A percentile compares a stretch with the other conserved stretches of the same genome.
These are phyloP conservation scores for Copromyces sp. DNA, from an alignment of 495 filamentous ascomycete genomes.

Conservation along the genomic window DNA sequence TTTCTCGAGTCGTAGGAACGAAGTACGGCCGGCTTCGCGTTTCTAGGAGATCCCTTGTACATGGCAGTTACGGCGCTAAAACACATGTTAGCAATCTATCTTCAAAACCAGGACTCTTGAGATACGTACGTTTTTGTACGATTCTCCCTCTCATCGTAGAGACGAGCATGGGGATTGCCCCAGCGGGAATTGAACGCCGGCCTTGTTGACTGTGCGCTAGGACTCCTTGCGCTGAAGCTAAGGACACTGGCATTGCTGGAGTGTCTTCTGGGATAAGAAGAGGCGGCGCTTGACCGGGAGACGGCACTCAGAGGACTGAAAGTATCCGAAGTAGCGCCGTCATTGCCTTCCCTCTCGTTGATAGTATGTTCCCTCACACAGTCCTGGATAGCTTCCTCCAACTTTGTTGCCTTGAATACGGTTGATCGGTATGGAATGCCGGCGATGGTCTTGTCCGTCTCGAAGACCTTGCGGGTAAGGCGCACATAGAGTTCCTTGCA, in stretches of 20 bases:
- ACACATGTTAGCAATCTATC: constrained; percentile 18
- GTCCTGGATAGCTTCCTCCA: constrained; percentile 88
- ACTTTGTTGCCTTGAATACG: constrained; percentile 87
- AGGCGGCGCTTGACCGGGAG: constrained; percentile 29
- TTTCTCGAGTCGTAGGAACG: constrained; percentile 91
- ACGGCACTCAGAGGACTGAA: constrained; percentile 21
- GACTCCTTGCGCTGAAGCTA: constrained; percentile 47
- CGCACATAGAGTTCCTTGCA: constrained; percentile 94
- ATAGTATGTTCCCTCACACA: constrained; percentile 82
- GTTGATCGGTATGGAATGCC: constrained; percentile 91
- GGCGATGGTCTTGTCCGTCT: constrained; percentile 94
- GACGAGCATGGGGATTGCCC: constrained; percentile 51
- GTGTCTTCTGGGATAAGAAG: constrained; percentile 30
- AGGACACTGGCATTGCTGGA: constrained; percentile 52
- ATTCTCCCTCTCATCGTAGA: constrained; percentile 77
- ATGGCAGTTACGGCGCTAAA: constrained; percentile 79
- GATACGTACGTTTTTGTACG: constrained; percentile 80
- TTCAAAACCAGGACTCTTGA: not conserved
- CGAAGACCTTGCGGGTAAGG: constrained; percentile 88
- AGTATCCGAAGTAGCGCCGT: constrained; percentile 26
- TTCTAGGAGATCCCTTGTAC: constrained; percentile 67
- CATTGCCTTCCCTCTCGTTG: constrained; percentile 72
- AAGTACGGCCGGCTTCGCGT: constrained; percentile 57
- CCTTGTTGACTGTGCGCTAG: constrained; percentile 22
- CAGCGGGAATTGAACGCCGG: constrained; percentile 36